Base-by-base conservation (phyloP, 495 filamentous ascomycete species). In the Daldinia decipiens region DNA sequence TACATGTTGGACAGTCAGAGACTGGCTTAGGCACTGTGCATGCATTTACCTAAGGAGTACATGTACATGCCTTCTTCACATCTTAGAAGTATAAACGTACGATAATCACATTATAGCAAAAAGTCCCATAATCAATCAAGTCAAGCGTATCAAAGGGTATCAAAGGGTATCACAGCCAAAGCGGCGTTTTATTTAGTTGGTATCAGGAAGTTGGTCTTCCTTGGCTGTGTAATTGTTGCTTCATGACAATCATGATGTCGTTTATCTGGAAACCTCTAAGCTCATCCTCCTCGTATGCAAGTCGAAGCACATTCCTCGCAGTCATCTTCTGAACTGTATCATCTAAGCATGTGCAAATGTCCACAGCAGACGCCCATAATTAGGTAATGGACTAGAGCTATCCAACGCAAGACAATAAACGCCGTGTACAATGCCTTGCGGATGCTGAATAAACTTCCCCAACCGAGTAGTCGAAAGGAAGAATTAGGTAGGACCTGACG, bases 111-210 rank as follows among this genome's bases (percentile, higher is more conserved):
- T 26, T 36, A 36, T 34, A 38, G 13, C 21, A 47, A 4, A 47
- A 47, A 0, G n/a, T 24, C 12, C 43, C 9, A 47, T 47, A 3
- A 47, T 36, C 3, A 21, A 13, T 47, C 2, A 47, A 47, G n/a
- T n/a, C n/a, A n/a, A n/a, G n/a, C n/a, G n/a, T n/a, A n/a, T n/a
- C n/a, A n/a, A n/a, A n/a, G n/a, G n/a, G n/a, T n/a, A n/a, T n/a
- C n/a, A n/a, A n/a, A n/a, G 61, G 70, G 60, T 72, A 72, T 68
- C 70, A 62, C 19, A 57, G 70, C 70, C 70, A 65, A 68, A 31
- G 12, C 29, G 61, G 55, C 65, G 12, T 58, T 40, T 58, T 60
- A 54, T 57, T 68, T n/a, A 57, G 52, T 27, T 68, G 43, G 58
- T 11, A 62, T 7, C 7, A 21, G 60, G 51, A 39, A 47, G 15